These are phyloP conservation scores for Populus trichocarpa DNA, from an alignment of 441 rosid genomes.

Conservation along the genomic window DNA sequence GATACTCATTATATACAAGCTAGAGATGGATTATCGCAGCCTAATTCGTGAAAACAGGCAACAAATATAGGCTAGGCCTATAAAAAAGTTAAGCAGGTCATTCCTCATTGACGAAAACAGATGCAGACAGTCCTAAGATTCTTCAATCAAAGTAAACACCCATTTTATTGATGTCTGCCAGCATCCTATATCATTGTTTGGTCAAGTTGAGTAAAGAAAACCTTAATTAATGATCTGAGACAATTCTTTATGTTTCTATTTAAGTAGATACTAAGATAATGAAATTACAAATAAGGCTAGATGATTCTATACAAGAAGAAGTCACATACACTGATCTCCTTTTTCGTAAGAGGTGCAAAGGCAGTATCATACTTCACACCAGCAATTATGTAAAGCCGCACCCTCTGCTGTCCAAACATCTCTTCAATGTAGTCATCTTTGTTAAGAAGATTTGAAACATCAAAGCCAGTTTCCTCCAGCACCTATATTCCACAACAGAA, in stretches of 20 bases:
- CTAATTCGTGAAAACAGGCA: too few species aligned
- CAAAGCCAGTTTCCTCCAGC: conserved; percentile 92
- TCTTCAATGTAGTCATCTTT: conserved; percentile 80
- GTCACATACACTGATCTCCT: conserved; percentile 92
- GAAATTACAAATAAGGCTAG: not conserved
- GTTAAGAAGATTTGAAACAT: conserved; percentile 73
- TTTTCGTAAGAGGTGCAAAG: conserved; percentile 93
- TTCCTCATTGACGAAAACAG: not conserved
- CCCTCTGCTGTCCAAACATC: conserved; percentile 93
- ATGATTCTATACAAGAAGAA: not conserved
- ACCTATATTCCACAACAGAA: conserved; percentile 47
- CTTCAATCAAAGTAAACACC: not conserved
- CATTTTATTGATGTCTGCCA: not conserved
- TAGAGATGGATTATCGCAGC: not conserved
- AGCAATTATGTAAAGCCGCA: conserved; percentile 82
- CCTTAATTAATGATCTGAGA: not conserved
- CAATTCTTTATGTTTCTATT: not conserved
- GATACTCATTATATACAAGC: not conserved
- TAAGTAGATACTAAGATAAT: not conserved
- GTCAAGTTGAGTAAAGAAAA: not conserved
- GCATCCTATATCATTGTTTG: not conserved
- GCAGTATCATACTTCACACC: conserved; percentile 81
- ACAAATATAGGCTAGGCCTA: not conserved
- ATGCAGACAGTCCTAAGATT: not conserved
- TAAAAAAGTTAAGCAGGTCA: not conserved